A percentile compares a stretch with the other conserved stretches of the same genome.
These are phyloP conservation scores for Alternaria arborescens DNA, from an alignment of 2,329 filamentous ascomycete species.

Conservation along the genomic window DNA sequence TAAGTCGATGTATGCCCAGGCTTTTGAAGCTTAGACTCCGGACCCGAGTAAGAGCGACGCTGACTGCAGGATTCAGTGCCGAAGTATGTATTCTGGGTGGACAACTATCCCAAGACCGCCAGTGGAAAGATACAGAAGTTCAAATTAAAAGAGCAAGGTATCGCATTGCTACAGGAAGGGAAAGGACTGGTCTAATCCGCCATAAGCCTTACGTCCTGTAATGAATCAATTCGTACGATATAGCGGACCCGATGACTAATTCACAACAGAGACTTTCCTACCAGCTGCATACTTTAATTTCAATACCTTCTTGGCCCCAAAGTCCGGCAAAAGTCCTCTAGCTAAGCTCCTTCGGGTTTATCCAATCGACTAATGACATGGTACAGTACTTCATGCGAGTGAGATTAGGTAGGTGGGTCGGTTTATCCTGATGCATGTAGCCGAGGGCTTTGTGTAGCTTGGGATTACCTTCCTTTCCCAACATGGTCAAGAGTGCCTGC, in stretches of 20 bases:
- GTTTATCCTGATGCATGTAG: not conserved
- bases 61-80: conserved; percentile 60
- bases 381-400: not conserved
- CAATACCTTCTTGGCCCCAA: not conserved
- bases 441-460: not conserved
- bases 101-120: conserved; percentile 90
- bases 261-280: not conserved
- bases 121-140: conserved; percentile 98
- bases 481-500: not conserved
- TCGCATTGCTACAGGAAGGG: conserved; percentile 33
- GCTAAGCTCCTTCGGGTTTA: not conserved
- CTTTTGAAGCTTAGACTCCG: not conserved
- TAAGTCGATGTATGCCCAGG: conserved; percentile 45
- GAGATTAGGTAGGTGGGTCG: not conserved
- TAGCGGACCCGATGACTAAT: not conserved
- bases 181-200: conserved; percentile 23
- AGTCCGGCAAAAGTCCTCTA: not conserved
- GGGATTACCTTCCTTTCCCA: not conserved
- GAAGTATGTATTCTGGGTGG: conserved; percentile 87
- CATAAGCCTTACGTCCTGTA: not conserved
- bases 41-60: not conserved
- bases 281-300: not conserved
- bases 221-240: not conserved
- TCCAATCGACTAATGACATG: not conserved
- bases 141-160: conserved; percentile 75